Base-by-base conservation (phyloP, 257 asterid genomes). In the Eustoma russellianum region DNA sequence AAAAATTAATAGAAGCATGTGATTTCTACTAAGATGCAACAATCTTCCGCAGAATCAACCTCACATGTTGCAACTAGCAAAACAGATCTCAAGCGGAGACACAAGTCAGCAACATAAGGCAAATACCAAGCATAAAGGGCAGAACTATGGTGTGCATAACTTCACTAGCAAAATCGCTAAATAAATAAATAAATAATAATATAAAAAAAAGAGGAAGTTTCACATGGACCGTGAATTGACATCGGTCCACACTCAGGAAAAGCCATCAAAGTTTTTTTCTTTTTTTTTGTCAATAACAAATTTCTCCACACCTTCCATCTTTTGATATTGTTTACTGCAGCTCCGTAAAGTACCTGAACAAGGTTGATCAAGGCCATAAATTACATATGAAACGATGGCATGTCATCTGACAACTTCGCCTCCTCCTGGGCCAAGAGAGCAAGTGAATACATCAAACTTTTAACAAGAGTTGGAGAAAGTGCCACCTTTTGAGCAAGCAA, bases 331-430 rank as follows among this genome's bases (percentile, higher is more conserved):
- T 11, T 11, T 7, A 10, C 5, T 8, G 43, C 12, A 30, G 47
- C 8, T 48, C 6, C 46, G 13, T 8, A 5, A 45, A 16, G 48
- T 77, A 91, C 98, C 98, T 84, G 98, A 68, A 91, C 79, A 56
- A 91, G 79, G 66, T 73, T 84, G 64, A 82, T 77, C 70, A 85
- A 46, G 41, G 93, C 63, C 94, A 91, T 82, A 47, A 84, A 63
- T 12, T 93, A 74, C 94, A 82, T 66, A 51, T 87, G 96, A 66
- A 76, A 53, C 87, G 76, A 80, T 51, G 74, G 93, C 73, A 81
- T 61, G 72, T 84, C 88, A 53, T 69, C 50, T 57, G 79, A 73
- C 58, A 77, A 84, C 59, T 70, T 71, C 33, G 83, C 72, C 55
- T 73, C 80, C 52, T 64, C 78, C 65, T 76, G 83, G 58, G 89